Percentiles rank a stretch among this genome's conserved stretches.
These are phyloP conservation scores for Fusarium sambucinum DNA, from an alignment of 2,329 filamentous ascomycete species.

Conservation along the genomic window DNA sequence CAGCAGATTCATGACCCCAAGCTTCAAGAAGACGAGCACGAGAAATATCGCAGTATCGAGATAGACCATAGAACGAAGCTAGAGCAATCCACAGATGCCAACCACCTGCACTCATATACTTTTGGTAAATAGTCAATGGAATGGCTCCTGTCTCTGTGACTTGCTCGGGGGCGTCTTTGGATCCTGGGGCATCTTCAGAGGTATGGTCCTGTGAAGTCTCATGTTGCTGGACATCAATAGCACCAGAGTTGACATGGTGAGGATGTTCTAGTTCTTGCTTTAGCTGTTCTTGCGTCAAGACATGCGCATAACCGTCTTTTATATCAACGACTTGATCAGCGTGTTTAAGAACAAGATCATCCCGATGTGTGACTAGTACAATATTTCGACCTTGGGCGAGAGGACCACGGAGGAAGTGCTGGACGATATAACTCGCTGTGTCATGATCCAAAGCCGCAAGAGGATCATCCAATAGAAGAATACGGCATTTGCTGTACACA, in stretches of 20 bases:
- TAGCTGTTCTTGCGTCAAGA: constrained; percentile 62
- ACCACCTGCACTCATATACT: constrained; percentile 85
- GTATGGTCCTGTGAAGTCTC: constrained; percentile 51
- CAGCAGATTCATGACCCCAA: constrained; percentile 75
- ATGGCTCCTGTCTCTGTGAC: constrained; percentile 73
- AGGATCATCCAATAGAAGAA: constrained; percentile 72
- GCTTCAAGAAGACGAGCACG: constrained; percentile 86
- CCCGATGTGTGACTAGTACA: constrained; percentile 82
- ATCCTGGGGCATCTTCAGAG: constrained; percentile 31
- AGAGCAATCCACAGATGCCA: constrained; percentile 78
- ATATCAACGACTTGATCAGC: constrained; percentile 82
- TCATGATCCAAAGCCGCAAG: constrained; percentile 73
- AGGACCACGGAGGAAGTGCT: constrained; percentile 68
- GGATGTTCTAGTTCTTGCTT: constrained; percentile 55
- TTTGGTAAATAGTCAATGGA: constrained; percentile 81
- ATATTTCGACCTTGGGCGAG: constrained; percentile 74
- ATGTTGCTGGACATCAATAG: constrained; percentile 33
- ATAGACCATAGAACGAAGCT: constrained; percentile 71
- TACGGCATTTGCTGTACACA: constrained; percentile 68
- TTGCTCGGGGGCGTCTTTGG: constrained; percentile 52
- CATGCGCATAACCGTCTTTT: constrained; percentile 66
- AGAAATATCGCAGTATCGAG: constrained; percentile 72
- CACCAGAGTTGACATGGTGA: constrained; percentile 48
- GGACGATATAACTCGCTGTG: constrained; percentile 72
- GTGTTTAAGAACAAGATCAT: constrained; percentile 80